Evolutionary conservation across 2,329 filamentous ascomycete species (phyloP), one percentile per base, ranked within the genome.

Genomic region (Fusarium sp.): DNA sequence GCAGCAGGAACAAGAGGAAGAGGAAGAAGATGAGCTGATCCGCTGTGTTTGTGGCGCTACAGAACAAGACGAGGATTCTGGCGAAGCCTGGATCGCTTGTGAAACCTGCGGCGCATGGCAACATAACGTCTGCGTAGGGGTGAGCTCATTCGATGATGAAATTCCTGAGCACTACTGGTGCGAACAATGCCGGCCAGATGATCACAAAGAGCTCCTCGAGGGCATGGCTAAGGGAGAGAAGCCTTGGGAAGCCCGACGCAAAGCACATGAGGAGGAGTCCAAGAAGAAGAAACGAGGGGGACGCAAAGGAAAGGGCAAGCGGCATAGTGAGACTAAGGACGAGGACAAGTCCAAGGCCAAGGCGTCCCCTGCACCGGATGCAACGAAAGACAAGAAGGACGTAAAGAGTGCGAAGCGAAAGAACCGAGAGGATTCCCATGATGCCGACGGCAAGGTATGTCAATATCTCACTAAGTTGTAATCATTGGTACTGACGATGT

Each of bases 21-120:
- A 84, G 16, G 75, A 79, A 37, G 79, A 84, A 16, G 85, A 88
- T 51, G 92, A 94, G 75, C 87, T 96, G 71, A 97, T 98, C 69
- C 91, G 95, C 71, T 99, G 95, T 79, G 92, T 97, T 50, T 99
- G 95, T 77, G 95, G 96, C 71, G 91, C 93, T 62, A 92, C 92
- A 44, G 91, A 92, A 72, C 91, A 94, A 71, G 92, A 94, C 63
- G 92, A 95, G 72, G 92, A 97, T 72, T 90, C 92, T 15, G 92
- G 92, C 70, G 91, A 96, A 73, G 90, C 94, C 53, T 98, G 97
- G 94, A 97, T 99, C 75, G 93, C 92, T 65, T 99, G 96, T 83
- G 96, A 99, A 79, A 88, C 88, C 46, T 99, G 96, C 80, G 89
- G 89, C 49, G 95, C 91, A 41, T 99, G 96, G 96, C 96, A 99